Evolutionary conservation across 306 rosid genomes (phyloP).

Genomic region (Malus sylvestris): DNA sequence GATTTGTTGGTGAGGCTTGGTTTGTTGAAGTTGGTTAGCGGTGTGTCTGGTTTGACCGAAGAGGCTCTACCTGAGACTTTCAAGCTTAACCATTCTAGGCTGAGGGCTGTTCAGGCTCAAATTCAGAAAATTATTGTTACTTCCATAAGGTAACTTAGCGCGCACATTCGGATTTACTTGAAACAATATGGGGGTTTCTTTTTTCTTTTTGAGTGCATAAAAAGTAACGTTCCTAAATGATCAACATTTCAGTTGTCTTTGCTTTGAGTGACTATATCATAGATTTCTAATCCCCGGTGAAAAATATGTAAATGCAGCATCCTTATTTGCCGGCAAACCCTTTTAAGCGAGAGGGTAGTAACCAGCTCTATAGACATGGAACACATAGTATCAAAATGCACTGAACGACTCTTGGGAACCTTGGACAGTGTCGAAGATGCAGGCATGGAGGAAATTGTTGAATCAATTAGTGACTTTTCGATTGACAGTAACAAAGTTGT

Average conservation of each 20-base stretch:
- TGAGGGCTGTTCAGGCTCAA: constrained; percentile 84
- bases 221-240: not conserved
- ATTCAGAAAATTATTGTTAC: constrained; percentile 77
- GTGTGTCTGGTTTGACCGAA: constrained; percentile 58
- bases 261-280: not conserved
- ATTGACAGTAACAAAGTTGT: constrained; percentile 22
- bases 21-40: constrained; percentile 57
- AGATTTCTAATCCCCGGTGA: not conserved
- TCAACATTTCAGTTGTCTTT: not conserved
- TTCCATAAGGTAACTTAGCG: constrained; percentile 36
- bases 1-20: constrained; percentile 77
- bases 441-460: constrained; percentile 58
- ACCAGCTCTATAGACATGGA: constrained; percentile 48
- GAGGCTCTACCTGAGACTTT: constrained; percentile 71
- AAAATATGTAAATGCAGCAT: constrained; percentile 46
- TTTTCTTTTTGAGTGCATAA: not conserved
- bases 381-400: constrained; percentile 34
- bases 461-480: constrained; percentile 42
- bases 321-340: constrained; percentile 76
- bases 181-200: not conserved
- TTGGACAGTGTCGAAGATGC: constrained; percentile 56
- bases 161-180: not conserved
- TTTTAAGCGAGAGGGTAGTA: constrained; percentile 51
- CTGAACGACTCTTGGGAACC: constrained; percentile 36
- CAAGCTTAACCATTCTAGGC: constrained; percentile 56